phyloP scores from a whole-genome alignment of 257 asterid genomes.

The Knoxia roxburghii region DNA sequence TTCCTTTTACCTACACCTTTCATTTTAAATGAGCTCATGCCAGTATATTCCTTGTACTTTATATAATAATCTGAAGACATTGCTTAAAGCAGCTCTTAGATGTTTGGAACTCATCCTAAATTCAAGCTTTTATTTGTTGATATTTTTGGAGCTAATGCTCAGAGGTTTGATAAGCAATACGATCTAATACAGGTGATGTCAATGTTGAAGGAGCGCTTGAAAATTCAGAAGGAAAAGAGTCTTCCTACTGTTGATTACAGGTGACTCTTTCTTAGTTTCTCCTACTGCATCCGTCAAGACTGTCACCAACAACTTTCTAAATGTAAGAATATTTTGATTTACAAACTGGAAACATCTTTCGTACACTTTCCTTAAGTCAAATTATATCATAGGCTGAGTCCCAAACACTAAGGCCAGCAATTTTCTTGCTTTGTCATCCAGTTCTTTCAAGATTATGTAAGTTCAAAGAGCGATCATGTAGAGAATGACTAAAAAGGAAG shows the following conservation, averaged over 20 bases:
- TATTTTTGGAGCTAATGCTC: background rate
- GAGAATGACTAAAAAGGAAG: background rate
- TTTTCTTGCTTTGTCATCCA: background rate
- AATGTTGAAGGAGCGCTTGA: constrained; percentile 80
- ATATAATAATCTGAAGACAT: background rate
- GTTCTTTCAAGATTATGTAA: background rate
- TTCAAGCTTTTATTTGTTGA: background rate
- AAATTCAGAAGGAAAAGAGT: constrained; percentile 46
- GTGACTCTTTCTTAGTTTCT: constrained; percentile 29
- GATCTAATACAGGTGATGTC: constrained; percentile 52
- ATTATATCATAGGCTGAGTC: background rate
- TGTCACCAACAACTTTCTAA: constrained; percentile 1
- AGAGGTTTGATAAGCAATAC: background rate
- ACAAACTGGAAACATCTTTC: background rate
- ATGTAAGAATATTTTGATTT: background rate
- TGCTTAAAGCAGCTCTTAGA: background rate
- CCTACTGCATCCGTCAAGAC: background rate
- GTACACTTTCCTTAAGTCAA: background rate
- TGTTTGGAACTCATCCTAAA: background rate
- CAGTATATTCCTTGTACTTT: background rate
- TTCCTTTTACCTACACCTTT: background rate
- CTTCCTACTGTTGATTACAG: constrained; percentile 87
- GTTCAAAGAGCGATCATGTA: background rate
- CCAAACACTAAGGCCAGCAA: background rate
- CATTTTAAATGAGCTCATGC: background rate